Evolutionary conservation across 805 yeast genomes (phyloP).

Genomic region (Ogataea methanolica): DNA sequence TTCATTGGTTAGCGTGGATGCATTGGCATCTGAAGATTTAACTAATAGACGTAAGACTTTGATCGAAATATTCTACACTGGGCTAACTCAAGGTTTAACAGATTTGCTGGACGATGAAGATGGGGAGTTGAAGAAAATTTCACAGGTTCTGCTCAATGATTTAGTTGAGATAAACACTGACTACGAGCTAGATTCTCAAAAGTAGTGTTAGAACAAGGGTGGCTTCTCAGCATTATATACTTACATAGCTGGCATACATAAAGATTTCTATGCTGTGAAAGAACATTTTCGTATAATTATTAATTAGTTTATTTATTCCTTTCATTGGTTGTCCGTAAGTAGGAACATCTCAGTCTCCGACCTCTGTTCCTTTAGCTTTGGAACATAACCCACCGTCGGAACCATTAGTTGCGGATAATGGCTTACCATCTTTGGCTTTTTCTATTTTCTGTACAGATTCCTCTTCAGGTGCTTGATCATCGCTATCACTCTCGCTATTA

Average conservation of each 20-base stretch:
- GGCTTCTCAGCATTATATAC: neutral
- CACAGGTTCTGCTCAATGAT: conserved; percentile 12
- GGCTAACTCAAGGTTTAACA: conserved; percentile 46
- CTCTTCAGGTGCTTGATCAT: conserved; percentile 24
- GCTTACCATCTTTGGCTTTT: neutral
- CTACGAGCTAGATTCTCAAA: conserved; percentile 13
- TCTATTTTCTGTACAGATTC: conserved; percentile 8
- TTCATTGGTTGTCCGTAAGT: no score
- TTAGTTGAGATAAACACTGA: conserved; percentile 13
- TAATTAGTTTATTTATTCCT: no score
- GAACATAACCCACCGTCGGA: neutral
- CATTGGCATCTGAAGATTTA: conserved; percentile 56
- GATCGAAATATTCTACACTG: conserved; percentile 45
- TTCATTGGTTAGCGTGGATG: conserved; percentile 34
- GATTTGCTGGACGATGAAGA: conserved; percentile 52
- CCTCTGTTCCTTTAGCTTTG: no score
- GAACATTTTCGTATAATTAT: no score
- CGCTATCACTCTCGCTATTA: conserved; percentile 1
- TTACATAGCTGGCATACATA: neutral
- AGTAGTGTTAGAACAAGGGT: neutral
- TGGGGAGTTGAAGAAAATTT: conserved; percentile 14
- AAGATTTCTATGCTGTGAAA: neutral
- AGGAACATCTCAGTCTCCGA: no score
- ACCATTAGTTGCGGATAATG: neutral
- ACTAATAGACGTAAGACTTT: conserved; percentile 51